These are phyloP conservation scores for Bipolaris bicolor DNA, from an alignment of 2,329 filamentous ascomycete species.

Conservation along the genomic window DNA sequence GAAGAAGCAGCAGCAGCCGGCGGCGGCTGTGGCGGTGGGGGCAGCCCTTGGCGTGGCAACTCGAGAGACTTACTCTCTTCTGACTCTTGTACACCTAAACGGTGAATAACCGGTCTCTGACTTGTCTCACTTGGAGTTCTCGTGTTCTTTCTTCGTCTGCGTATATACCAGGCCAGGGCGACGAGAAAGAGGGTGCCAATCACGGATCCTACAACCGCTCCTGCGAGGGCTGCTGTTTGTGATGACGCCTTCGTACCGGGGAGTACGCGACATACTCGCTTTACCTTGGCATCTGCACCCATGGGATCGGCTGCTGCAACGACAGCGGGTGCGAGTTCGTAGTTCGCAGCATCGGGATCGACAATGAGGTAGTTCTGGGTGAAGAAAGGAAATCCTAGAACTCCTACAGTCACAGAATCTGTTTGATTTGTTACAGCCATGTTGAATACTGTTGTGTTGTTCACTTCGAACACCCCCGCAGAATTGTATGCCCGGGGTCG, in stretches of 20 bases:
- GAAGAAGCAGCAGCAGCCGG: not conserved
- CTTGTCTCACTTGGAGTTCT: constrained; percentile 7
- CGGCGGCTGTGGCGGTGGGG: not conserved
- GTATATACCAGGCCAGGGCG: constrained; percentile 10
- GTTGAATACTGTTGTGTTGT: constrained; percentile 25
- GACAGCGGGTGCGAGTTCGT: constrained; percentile 24
- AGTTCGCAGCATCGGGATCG: constrained; percentile 24
- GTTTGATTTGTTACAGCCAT: constrained; percentile 27
- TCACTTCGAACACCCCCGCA: constrained; percentile 20
- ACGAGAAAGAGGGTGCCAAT: constrained; percentile 19
- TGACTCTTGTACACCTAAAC: constrained; percentile 3
- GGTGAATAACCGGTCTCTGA: constrained; percentile 8
- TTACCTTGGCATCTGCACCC: constrained; percentile 21
- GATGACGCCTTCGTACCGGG: constrained; percentile 14
- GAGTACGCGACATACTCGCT: constrained; percentile 21
- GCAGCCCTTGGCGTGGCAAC: constrained; percentile 15
- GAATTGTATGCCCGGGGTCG: constrained; percentile 23
- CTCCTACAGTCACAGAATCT: constrained; percentile 8
- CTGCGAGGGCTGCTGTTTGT: constrained; percentile 13
- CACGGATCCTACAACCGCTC: constrained; percentile 13
- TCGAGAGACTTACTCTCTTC: constrained; percentile 18
- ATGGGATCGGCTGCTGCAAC: constrained; percentile 19
- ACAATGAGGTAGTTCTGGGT: constrained; percentile 29
- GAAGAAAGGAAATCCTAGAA: constrained; percentile 25
- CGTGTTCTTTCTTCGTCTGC: constrained; percentile 9